These are phyloP conservation scores for Dendrobium huoshanense DNA, from an alignment of 106 monocot species.

Conservation along the genomic window DNA sequence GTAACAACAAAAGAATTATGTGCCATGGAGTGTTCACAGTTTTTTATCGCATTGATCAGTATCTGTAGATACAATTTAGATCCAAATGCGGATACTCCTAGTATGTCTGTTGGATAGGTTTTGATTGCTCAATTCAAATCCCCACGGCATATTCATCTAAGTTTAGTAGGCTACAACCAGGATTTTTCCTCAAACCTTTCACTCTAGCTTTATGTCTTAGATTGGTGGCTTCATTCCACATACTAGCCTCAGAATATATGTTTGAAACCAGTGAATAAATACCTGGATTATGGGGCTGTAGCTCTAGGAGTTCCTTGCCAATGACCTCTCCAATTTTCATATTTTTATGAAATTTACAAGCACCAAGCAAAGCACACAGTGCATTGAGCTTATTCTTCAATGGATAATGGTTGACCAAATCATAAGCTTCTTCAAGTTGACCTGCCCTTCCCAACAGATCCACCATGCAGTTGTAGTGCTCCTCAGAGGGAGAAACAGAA, in stretches of 20 bases:
- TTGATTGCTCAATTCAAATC: neutral
- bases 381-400: slow-evolving; percentile 22
- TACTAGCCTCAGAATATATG: slow-evolving; percentile 29
- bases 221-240: slow-evolving; percentile 41
- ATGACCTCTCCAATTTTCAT: slow-evolving; percentile 33
- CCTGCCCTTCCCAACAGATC: slow-evolving; percentile 59
- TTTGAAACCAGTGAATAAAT: slow-evolving; percentile 38
- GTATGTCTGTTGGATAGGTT: neutral
- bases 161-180: slow-evolving; percentile 35
- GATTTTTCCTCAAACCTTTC: slow-evolving; percentile 31
- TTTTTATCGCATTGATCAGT: neutral
- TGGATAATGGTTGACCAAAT: slow-evolving; percentile 22
- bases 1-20: neutral
- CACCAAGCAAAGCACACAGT: slow-evolving; percentile 43
- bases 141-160: neutral
- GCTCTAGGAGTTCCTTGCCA: slow-evolving; percentile 32
- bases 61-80: neutral
- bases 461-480: slow-evolving; percentile 54
- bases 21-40: neutral
- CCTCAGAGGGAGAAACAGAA: slow-evolving; percentile 31
- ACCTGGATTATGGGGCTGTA: slow-evolving; percentile 30
- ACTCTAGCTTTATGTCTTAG: slow-evolving; percentile 19
- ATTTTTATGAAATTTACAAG: slow-evolving; percentile 49
- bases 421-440: slow-evolving; percentile 43
- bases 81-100: neutral